Evolutionary conservation across 2,329 filamentous ascomycete species (phyloP).

Genomic region (Aurifilum marmelostoma): DNA sequence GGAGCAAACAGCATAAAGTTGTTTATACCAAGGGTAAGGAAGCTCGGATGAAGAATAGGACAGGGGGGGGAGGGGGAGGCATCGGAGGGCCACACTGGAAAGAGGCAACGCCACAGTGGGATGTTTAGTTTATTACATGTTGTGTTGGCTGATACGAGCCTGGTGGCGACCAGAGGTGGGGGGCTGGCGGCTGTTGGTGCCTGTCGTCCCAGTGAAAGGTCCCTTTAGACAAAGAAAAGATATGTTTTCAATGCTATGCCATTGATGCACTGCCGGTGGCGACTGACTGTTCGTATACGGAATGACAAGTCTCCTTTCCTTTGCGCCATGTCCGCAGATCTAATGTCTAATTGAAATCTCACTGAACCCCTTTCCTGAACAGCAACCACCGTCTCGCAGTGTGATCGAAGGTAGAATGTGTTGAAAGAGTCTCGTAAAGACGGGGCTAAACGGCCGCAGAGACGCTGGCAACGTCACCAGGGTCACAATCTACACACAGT

Average conservation of each 20-base stretch:
- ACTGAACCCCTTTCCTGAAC: background rate
- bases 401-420: background rate
- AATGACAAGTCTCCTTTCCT: background rate
- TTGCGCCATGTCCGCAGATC: background rate
- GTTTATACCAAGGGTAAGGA: background rate
- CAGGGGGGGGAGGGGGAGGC: no score
- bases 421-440: background rate
- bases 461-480: conserved; percentile 31
- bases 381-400: background rate
- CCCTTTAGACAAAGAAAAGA: no score
- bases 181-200: background rate
- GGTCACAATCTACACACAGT: conserved; percentile 29
- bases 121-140: background rate
- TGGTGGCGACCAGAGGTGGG: background rate
- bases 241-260: background rate
- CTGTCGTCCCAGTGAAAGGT: background rate
- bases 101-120: background rate
- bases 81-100: background rate
- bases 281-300: background rate
- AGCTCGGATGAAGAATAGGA: conserved; percentile 1
- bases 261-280: background rate
- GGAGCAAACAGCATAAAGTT: background rate
- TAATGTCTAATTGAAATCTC: background rate
- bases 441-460: conserved; percentile 17
- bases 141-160: background rate